phyloP scores from a whole-genome alignment of 176 grass and related monocot genomes.

The Phoenix dactylifera region DNA sequence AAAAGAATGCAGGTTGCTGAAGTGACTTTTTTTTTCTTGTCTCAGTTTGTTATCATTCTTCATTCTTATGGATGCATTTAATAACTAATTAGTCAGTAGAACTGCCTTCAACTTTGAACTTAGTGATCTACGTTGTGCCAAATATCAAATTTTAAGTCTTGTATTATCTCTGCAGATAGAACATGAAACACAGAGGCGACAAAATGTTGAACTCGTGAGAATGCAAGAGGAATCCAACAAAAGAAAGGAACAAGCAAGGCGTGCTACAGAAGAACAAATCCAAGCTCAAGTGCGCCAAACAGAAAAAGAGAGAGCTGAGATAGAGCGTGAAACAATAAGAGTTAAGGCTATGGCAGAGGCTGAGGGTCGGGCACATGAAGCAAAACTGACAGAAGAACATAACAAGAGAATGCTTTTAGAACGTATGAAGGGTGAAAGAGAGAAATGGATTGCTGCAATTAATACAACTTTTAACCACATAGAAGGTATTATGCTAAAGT shows the following conservation, averaged over 20 bases:
- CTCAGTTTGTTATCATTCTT: too few species aligned
- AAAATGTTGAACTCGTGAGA: slow-evolving; percentile 73
- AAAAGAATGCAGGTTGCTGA: slow-evolving; percentile 64
- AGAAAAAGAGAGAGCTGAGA: slow-evolving; percentile 44
- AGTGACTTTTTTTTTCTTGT: not conserved
- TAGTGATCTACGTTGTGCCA: too few species aligned
- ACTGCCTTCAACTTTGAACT: not conserved
- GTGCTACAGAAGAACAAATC: slow-evolving; percentile 64
- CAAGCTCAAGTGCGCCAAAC: slow-evolving; percentile 42
- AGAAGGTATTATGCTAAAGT: slow-evolving; percentile 46
- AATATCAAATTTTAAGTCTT: too few species aligned
- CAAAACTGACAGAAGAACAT: slow-evolving; percentile 41
- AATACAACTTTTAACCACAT: slow-evolving; percentile 89
- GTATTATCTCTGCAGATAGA: slow-evolving; percentile 32
- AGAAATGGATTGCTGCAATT: slow-evolving; percentile 89
- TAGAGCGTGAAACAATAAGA: slow-evolving; percentile 29
- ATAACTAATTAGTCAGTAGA: too few species aligned
- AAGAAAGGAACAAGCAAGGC: slow-evolving; percentile 58
- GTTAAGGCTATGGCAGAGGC: slow-evolving; percentile 44
- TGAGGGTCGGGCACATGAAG: slow-evolving; percentile 30
- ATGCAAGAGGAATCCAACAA: slow-evolving; percentile 73
- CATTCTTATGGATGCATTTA: too few species aligned
- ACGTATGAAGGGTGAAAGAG: slow-evolving; percentile 50
- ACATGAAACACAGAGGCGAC: slow-evolving; percentile 50
- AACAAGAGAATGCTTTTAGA: slow-evolving; percentile 47